Conservation (phyloP, 2,329 filamentous ascomycete genomes). For the Neurospora crassa region DNA sequence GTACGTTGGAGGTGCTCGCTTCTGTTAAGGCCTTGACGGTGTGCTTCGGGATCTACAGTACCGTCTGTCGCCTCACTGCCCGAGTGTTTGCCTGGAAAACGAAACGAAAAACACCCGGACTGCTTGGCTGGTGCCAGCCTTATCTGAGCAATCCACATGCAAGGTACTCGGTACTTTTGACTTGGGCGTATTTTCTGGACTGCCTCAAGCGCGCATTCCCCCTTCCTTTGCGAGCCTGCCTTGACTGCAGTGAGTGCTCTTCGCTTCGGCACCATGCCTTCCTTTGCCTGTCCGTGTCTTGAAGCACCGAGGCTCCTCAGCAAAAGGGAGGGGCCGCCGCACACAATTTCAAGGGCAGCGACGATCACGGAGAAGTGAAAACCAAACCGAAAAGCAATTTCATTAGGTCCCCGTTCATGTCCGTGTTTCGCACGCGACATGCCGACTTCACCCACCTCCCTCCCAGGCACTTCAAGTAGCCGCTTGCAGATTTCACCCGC, state of each 20-base stretch:
- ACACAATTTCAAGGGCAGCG: neutral
- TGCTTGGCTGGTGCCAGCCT: neutral
- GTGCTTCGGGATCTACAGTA: neutral
- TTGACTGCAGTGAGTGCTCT: neutral
- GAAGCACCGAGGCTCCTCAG: neutral
- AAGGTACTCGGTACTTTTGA: neutral
- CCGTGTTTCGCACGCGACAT: neutral
- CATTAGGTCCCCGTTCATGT: neutral
- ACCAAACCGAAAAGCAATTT: neutral
- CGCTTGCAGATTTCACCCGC: neutral
- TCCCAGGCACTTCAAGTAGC: neutral
- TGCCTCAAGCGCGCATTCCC: neutral
- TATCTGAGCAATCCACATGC: neutral
- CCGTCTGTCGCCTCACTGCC: neutral
- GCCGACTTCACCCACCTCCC: neutral
- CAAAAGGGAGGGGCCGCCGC: neutral
- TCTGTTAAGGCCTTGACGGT: neutral
- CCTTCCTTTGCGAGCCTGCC: neutral
- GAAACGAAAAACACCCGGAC: neutral
- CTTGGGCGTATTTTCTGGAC: neutral
- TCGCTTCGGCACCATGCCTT: neutral
- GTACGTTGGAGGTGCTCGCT: neutral
- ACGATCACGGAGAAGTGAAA: neutral
- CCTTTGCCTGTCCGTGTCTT: neutral
- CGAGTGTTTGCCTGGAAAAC: neutral